Conservation (phyloP, 345 rosid genomes). For the Populus euphratica region DNA sequence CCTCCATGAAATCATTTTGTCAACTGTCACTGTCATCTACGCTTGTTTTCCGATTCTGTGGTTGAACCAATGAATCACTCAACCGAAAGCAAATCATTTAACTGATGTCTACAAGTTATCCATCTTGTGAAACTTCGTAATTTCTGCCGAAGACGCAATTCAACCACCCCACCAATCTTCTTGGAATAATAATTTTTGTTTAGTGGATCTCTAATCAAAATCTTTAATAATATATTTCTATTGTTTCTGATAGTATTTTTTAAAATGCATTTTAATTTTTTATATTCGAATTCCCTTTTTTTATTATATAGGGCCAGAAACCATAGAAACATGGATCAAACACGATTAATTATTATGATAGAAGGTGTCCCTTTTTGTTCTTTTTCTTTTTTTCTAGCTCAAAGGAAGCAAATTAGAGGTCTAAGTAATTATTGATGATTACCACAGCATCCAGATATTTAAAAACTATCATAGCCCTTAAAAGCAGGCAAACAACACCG, state of each 20-base stretch:
- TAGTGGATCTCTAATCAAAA: too few relatives aligned
- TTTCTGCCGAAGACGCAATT: background rate
- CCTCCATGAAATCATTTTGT: background rate
- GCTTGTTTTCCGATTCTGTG: background rate
- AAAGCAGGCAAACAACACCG: conserved; percentile 1
- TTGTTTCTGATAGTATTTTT: too few relatives aligned
- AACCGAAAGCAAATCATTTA: background rate
- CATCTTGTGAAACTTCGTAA: too few relatives aligned
- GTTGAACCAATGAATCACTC: background rate
- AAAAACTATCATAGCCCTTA: background rate
- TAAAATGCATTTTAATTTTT: too few relatives aligned
- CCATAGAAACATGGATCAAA: too few relatives aligned
- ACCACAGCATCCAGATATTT: background rate
- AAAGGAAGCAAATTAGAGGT: background rate
- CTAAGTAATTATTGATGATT: background rate
- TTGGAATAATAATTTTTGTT: background rate
- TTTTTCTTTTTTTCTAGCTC: background rate
- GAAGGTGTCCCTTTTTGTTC: background rate
- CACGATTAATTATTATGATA: too few relatives aligned
- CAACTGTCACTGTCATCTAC: background rate
- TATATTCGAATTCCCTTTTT: too few relatives aligned
- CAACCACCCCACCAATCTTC: conserved; percentile 3
- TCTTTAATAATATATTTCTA: too few relatives aligned
- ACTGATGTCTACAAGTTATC: background rate
- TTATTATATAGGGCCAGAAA: too few relatives aligned